Conservation (phyloP, 2,329 filamentous ascomycete species). For the Plenodomus tracheiphilus region DNA sequence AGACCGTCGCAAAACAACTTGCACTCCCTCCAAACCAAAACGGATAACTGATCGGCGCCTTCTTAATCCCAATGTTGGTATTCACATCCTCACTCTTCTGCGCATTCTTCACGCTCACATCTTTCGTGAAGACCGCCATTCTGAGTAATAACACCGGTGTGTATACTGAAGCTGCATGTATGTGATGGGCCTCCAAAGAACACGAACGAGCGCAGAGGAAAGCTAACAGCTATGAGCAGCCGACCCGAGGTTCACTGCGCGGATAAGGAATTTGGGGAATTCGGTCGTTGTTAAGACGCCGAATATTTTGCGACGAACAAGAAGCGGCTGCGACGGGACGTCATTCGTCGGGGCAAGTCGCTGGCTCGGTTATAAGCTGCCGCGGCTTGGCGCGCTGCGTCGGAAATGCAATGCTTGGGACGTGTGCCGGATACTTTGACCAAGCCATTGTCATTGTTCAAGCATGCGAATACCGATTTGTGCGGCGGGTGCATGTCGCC, state of each 20-base stretch:
- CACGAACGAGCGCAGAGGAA: background rate
- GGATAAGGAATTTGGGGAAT: slow-evolving; percentile 1
- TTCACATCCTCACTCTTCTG: slow-evolving; percentile 50
- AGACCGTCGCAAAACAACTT: slow-evolving; percentile 85
- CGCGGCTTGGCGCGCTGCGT: slow-evolving; percentile 28
- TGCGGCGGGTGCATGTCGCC: slow-evolving; percentile 27
- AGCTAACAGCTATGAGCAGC: slow-evolving; percentile 31
- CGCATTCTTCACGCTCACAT: slow-evolving; percentile 35
- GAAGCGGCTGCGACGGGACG: slow-evolving; percentile 15
- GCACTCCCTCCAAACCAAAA: slow-evolving; percentile 95
- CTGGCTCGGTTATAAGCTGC: slow-evolving; percentile 18
- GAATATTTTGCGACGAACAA: slow-evolving; percentile 12
- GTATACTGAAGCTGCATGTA: slow-evolving; percentile 15
- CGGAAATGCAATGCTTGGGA: slow-evolving; percentile 7
- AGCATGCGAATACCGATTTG: slow-evolving; percentile 29
- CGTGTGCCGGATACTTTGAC: slow-evolving; percentile 2
- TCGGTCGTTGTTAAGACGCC: slow-evolving; percentile 31
- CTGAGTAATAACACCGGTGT: slow-evolving; percentile 1
- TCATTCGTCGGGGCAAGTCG: slow-evolving; percentile 30
- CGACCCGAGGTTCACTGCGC: background rate
- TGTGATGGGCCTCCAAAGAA: background rate
- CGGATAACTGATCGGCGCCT: slow-evolving; percentile 51
- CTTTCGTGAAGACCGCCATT: slow-evolving; percentile 48
- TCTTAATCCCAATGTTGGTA: slow-evolving; percentile 9
- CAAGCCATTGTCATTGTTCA: background rate